Base-by-base conservation (phyloP, 495 filamentous ascomycete species). In the Extremus antarcticus region DNA sequence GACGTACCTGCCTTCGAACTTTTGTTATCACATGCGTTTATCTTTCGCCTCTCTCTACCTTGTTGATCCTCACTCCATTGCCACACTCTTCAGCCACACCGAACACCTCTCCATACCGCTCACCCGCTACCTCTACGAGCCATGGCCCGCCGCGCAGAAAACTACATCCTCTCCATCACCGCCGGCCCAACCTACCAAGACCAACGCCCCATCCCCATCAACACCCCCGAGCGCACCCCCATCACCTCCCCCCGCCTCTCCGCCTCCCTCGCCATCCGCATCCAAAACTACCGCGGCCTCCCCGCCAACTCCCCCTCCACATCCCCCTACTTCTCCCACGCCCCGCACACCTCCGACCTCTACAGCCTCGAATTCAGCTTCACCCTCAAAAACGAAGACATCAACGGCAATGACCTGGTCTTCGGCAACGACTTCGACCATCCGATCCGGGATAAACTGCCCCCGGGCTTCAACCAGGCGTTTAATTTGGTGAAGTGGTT, bases 341-440 rank as follows among this genome's bases (percentile, higher is more conserved):
- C 82, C 10, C 68, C 73, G 19, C 89, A 94, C 67, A 75, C 71
- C 43, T 69, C 75, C 22, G 89, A 96, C 68, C 82, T 84, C 59
- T 96, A 96, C 71, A 83, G 78, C 63, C 85, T 97, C 61, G 76
- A 77, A 25, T 85, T 94, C 66, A 72, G 77, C 17, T 86, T 96
- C 65, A 75, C 76, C 4, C 88, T 83, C 46, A 84, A 86, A 60
- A 35, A 35, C 29, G 65, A 71, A 39, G 71, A 71, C 48, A 82
- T 95, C 24, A 74, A 76, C 7, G 88, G 81, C 41, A 69, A 80
- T 21, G 84, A 88, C 51, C 76, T 96, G 1, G 76, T 95, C 32
- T 95, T 90, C 55, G 91, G 91, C 17, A 96, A 96, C 66, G 86
- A 95, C 70, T 95, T 96, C 57, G 88, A 92, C 60, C 78, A 83